Evolutionary conservation across 2,329 filamentous ascomycete genomes (phyloP).

Genomic region (Cryphonectria carpinicola): DNA sequence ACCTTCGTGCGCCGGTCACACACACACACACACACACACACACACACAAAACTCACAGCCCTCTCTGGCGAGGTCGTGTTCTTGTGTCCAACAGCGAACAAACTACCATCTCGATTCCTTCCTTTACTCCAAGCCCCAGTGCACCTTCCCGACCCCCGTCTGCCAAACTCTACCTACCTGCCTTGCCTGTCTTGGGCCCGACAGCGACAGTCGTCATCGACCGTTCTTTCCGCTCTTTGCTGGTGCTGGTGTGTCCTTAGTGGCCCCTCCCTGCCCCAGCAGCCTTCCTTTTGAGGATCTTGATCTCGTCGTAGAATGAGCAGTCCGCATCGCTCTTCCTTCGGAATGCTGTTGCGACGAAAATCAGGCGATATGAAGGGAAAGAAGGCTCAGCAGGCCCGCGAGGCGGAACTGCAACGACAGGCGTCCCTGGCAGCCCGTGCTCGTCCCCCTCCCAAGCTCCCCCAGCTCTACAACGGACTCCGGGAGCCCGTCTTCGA

Average conservation of each 20-base stretch:
- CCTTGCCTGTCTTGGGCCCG: background rate
- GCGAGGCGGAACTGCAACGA: slow-evolving; percentile 55
- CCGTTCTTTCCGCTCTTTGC: background rate
- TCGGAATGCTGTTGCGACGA: slow-evolving; percentile 67
- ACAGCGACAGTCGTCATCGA: background rate
- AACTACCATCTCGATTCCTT: background rate
- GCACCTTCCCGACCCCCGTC: background rate
- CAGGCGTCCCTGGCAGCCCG: slow-evolving; percentile 49
- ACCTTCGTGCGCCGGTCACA: background rate
- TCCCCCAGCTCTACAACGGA: slow-evolving; percentile 57
- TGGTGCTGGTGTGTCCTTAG: slow-evolving; percentile 10
- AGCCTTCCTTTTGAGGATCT: slow-evolving; percentile 33
- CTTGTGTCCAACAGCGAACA: background rate
- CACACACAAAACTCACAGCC: no score
- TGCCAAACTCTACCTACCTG: background rate
- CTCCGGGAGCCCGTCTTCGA: slow-evolving; percentile 18
- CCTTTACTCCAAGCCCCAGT: background rate
- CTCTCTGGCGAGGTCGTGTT: no score
- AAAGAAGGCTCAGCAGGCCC: slow-evolving; percentile 62
- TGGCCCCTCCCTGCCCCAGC: slow-evolving; percentile 23
- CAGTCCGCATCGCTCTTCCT: slow-evolving; percentile 47
- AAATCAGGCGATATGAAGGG: slow-evolving; percentile 69
- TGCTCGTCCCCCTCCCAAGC: slow-evolving; percentile 52
- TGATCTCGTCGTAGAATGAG: slow-evolving; percentile 37
- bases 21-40: no score